Percentiles rank a stretch among this genome's conserved stretches.
phyloP scores from a whole-genome alignment of 306 rosid genomes.

The Lathyrus sativus region DNA sequence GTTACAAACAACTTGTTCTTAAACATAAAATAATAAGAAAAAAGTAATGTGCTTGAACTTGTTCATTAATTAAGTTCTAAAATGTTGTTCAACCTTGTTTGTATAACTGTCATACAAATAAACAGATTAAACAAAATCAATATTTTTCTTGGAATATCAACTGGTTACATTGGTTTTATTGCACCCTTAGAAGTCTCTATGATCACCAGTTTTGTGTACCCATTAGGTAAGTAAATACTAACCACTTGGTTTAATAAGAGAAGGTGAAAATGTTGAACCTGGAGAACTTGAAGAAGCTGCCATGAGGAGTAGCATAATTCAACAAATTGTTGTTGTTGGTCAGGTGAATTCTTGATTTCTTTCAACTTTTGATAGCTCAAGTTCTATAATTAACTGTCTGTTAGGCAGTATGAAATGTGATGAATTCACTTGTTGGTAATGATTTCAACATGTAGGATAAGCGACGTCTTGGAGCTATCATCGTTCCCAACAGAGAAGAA shows the following conservation, averaged over 20 bases:
- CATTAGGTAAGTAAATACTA: slow-evolving; percentile 11
- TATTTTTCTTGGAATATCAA: no score
- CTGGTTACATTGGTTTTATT: no score
- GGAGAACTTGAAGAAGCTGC: slow-evolving; percentile 88
- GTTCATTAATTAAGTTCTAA: no score
- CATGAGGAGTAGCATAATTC: slow-evolving; percentile 73
- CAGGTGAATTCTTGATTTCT: slow-evolving; percentile 58
- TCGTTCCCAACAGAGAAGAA: slow-evolving; percentile 92
- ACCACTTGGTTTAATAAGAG: slow-evolving; percentile 36
- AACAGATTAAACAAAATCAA: no score
- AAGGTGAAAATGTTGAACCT: slow-evolving; percentile 96
- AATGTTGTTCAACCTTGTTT: no score
- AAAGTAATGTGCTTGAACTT: no score
- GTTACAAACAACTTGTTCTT: no score
- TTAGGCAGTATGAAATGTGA: neutral
- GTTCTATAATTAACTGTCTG: neutral
- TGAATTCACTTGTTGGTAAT: slow-evolving; percentile 21
- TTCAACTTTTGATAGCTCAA: slow-evolving; percentile 10
- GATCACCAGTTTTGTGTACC: neutral
- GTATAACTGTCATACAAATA: no score
- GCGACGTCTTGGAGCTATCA: slow-evolving; percentile 87
- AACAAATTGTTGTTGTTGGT: slow-evolving; percentile 85
- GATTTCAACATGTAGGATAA: slow-evolving; percentile 58
- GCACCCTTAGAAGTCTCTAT: neutral
- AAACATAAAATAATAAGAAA: no score